phyloP scores from a whole-genome alignment of 352 stramenopile genomes.

The Phytopythium ostracodes region DNA sequence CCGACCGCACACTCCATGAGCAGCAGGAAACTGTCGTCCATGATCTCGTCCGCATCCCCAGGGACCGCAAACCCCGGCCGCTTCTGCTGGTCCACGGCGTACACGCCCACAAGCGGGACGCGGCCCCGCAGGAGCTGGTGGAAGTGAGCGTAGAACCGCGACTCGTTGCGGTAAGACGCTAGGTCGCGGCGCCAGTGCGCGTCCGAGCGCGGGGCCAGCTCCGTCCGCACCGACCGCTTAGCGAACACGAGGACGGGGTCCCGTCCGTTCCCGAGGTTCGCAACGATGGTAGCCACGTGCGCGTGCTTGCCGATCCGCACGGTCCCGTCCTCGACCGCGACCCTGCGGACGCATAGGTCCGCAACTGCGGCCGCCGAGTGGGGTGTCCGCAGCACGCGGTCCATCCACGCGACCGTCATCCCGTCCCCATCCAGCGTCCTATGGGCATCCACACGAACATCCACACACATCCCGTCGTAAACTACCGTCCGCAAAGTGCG shows the following conservation, averaged over 20 bases:
- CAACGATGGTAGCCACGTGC: conserved; percentile 31
- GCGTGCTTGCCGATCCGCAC: conserved; percentile 56
- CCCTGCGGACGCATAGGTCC: conserved; percentile 9
- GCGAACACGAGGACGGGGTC: conserved; percentile 33
- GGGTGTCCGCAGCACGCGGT: conserved; percentile 3
- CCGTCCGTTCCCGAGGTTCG: conserved; percentile 10
- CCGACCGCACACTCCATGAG: conserved; percentile 41
- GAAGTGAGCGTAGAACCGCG: conserved; percentile 51
- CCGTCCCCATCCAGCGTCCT: conserved; percentile 40
- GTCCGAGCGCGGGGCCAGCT: conserved; percentile 36
- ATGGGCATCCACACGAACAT: too few species aligned
- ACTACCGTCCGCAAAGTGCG: background rate
- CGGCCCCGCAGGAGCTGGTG: conserved; percentile 22
- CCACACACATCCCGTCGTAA: background rate
- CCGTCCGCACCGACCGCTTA: conserved; percentile 57
- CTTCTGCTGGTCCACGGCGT: conserved; percentile 43
- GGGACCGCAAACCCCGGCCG: background rate
- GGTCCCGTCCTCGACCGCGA: conserved; percentile 28
- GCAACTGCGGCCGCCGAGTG: conserved; percentile 18
- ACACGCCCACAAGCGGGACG: conserved; percentile 41
- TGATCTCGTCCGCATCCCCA: conserved; percentile 14
- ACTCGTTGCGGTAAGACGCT: conserved; percentile 54
- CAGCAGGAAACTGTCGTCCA: conserved; percentile 42
- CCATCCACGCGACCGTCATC: conserved; percentile 50
- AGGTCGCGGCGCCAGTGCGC: conserved; percentile 57